phyloP scores from a whole-genome alignment of 2,329 filamentous ascomycete genomes.

The Aureobasidium sp. region DNA sequence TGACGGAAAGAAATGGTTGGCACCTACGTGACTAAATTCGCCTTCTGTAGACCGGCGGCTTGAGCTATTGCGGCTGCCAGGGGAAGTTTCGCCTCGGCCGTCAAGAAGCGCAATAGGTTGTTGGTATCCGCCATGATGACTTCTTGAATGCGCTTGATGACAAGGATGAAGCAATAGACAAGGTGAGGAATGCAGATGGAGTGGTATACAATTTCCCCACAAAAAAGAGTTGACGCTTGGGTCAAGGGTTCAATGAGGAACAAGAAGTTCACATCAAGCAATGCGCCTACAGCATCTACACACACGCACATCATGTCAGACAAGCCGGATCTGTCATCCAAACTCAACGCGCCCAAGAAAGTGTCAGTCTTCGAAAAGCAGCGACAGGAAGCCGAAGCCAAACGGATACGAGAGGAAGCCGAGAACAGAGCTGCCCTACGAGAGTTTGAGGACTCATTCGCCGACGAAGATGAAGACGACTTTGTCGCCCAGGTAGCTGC shows the following conservation, averaged over 20 bases:
- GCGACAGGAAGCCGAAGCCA: conserved; percentile 90
- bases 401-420: conserved; percentile 83
- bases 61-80: conserved; percentile 61
- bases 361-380: conserved; percentile 91
- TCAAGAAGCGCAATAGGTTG: conserved; percentile 61
- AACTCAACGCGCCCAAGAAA: conserved; percentile 79
- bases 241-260: conserved; percentile 21
- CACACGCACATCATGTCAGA: conserved; percentile 9
- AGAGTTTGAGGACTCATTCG: conserved; percentile 87
- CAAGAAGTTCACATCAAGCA: not conserved
- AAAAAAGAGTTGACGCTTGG: conserved; percentile 26
- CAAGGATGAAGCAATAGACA: not conserved
- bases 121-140: conserved; percentile 5
- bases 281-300: not conserved
- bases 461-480: conserved; percentile 51
- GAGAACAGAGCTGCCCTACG: conserved; percentile 90
- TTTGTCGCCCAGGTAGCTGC: conserved; percentile 33
- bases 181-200: not conserved
- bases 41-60: conserved; percentile 58
- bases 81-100: conserved; percentile 63
- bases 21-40: conserved; percentile 58
- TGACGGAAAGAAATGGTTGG: not conserved
- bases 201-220: not conserved
- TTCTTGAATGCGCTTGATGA: not conserved
- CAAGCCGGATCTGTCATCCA: conserved; percentile 39